Evolutionary conservation across 192 early-diverging fungal genomes (phyloP), one percentile per base, ranked within the genome.

Genomic region (Coemansia sp.): DNA sequence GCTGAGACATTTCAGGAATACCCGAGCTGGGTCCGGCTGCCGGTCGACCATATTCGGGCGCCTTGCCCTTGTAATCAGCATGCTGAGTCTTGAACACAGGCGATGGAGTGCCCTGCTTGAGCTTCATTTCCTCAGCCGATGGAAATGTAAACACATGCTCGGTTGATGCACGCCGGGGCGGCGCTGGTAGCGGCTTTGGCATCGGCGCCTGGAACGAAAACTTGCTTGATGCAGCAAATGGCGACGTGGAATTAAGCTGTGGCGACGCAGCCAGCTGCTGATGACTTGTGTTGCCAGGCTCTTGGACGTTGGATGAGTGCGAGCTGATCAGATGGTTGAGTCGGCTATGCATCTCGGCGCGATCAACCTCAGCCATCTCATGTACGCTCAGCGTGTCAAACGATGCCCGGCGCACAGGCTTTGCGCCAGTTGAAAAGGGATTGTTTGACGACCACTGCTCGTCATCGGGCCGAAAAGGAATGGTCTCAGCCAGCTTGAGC

Each of bases 321-420:
- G 73, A 62, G 47, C 66, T 64, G 43, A 81, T 48, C 35, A 81
- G 59, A 41, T 72, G 45, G 57, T 81, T 29, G 19, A 81, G 64
- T 21, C 78, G 66, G 57, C 62, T 75, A 17, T 72, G 66, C 69
- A 81, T 50, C n/a, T 66, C 69, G 1, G 63, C 62, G 9, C 67
- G 65, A 19, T 81, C 78, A 4, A 64, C 63, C 45, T 69, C 59
- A 2, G 73, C 78, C 78, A 81, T 81, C 48, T 81, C 69, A 27
- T 81, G 78, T 14, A 81, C 61, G 25, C 78, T 81, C 6, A 75
- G 58, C 19, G 72, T 71, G 48, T 75, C 78, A 56, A 81, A 59
- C 19, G 78, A 81, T 2, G 69, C 66, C 11, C 78, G 78, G n/a
- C 78, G 65, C 25, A 69, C 62, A 1, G 26, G 38, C 11, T 12